phyloP scores from a whole-genome alignment of 2,329 filamentous ascomycete genomes.

The Clarireedia monteithiana region DNA sequence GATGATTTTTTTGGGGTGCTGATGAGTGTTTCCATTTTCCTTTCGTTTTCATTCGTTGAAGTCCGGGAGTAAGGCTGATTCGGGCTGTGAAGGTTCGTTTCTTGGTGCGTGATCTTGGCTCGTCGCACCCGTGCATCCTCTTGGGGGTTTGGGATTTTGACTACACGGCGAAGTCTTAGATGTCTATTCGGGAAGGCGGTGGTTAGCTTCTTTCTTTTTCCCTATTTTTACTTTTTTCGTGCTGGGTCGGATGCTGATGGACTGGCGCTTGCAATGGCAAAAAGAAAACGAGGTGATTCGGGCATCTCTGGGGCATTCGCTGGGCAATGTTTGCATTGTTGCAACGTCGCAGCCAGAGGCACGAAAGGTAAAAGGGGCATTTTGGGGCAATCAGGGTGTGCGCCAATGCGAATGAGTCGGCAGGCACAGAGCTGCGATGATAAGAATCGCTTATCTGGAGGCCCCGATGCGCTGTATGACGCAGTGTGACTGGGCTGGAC shows the following conservation, averaged over 20 bases:
- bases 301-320: neutral
- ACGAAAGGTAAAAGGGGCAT: neutral
- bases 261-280: too few species aligned
- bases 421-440: neutral
- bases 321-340: neutral
- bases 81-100: neutral
- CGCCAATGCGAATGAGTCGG: neutral
- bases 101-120: neutral
- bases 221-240: neutral
- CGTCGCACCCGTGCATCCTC: conserved; percentile 2
- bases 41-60: neutral
- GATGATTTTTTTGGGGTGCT: neutral
- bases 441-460: conserved; percentile 7
- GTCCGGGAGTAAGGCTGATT: neutral
- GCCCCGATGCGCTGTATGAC: neutral
- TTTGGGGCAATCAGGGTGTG: neutral
- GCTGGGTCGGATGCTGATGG: neutral
- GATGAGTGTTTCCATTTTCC: neutral
- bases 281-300: neutral
- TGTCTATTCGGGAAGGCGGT: neutral
- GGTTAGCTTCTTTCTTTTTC: conserved; percentile 1
- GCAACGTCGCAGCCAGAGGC: neutral
- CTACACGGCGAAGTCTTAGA: neutral
- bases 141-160: conserved; percentile 4
- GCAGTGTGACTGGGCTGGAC: conserved; percentile 3